These are phyloP conservation scores for Erodium maritimum DNA, from an alignment of 345 rosid species.

Conservation along the genomic window DNA sequence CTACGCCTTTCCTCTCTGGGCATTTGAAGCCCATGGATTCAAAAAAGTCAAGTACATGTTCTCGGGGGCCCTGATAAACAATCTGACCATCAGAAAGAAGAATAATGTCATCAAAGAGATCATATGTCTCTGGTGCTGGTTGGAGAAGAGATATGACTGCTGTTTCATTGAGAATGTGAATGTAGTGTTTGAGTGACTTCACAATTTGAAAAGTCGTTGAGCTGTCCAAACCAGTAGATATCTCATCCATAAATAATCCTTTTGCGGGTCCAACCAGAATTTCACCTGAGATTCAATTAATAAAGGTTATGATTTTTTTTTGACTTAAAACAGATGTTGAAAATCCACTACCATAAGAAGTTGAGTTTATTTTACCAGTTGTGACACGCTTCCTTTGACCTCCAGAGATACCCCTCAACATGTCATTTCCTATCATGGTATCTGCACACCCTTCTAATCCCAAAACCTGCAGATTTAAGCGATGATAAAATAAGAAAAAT, in stretches of 20 bases:
- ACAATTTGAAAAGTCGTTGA: constrained; percentile 63
- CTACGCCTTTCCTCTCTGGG: constrained; percentile 64
- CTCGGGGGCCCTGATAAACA: too few relatives aligned
- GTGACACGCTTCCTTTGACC: constrained; percentile 35
- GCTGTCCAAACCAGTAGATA: constrained; percentile 73
- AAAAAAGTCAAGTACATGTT: not conserved
- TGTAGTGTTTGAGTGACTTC: constrained; percentile 42
- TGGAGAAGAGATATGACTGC: constrained; percentile 69
- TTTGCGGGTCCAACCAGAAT: constrained; percentile 64
- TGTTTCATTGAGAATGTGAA: constrained; percentile 45
- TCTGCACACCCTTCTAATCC: constrained; percentile 32
- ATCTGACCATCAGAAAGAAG: constrained; percentile 33
- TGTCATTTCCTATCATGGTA: constrained; percentile 26
- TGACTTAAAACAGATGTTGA: not conserved
- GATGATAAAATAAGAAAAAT: not conserved
- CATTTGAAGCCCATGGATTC: constrained; percentile 58
- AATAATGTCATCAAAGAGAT: constrained; percentile 63
- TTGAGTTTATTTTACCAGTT: constrained; percentile 14
- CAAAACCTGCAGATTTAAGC: constrained; percentile 13
- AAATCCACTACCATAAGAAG: not conserved
- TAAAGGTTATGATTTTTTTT: not conserved
- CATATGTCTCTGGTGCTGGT: constrained; percentile 70
- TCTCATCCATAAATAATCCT: constrained; percentile 69
- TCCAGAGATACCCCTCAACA: constrained; percentile 33
- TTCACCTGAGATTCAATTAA: constrained; percentile 29